Evolutionary conservation across 2,329 filamentous ascomycete species (phyloP).

Genomic region (Aspergillus sp.): DNA sequence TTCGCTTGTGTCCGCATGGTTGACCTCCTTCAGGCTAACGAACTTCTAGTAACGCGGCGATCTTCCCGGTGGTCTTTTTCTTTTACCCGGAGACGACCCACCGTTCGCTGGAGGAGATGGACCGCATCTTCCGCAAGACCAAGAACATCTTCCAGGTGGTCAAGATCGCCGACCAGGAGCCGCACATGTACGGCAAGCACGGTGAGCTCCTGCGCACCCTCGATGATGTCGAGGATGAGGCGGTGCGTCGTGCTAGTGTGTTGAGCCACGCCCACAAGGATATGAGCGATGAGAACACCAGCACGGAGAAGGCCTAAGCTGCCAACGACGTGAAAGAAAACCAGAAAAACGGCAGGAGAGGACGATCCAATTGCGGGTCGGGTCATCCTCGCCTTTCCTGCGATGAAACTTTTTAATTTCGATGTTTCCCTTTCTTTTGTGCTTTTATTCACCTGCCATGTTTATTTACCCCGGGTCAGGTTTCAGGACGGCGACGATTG

Average conservation of each 20-base stretch:
- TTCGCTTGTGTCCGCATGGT: neutral
- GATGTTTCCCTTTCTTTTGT: neutral
- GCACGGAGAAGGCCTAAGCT: conserved; percentile 10
- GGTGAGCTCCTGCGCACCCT: conserved; percentile 58
- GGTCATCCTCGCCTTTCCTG: neutral
- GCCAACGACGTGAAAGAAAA: neutral
- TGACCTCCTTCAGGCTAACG: conserved; percentile 8
- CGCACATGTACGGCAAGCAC: conserved; percentile 58
- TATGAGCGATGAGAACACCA: conserved; percentile 18
- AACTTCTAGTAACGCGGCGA: conserved; percentile 48
- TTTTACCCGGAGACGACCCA: conserved; percentile 62
- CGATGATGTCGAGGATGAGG: conserved; percentile 44
- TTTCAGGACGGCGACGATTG: neutral
- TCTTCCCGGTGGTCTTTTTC: conserved; percentile 58
- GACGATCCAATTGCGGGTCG: neutral
- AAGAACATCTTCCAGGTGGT: conserved; percentile 51
- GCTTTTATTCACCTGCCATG: neutral
- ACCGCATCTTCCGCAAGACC: conserved; percentile 63
- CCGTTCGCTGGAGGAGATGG: conserved; percentile 66
- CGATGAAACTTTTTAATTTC: neutral
- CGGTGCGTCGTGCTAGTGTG: conserved; percentile 32
- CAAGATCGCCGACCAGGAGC: conserved; percentile 50
- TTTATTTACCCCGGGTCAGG: neutral
- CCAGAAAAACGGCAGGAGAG: neutral
- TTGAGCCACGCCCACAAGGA: conserved; percentile 20